Evolutionary conservation across 768 basidiomycete genomes (phyloP).

Genomic region (Mycena albidolilacea): DNA sequence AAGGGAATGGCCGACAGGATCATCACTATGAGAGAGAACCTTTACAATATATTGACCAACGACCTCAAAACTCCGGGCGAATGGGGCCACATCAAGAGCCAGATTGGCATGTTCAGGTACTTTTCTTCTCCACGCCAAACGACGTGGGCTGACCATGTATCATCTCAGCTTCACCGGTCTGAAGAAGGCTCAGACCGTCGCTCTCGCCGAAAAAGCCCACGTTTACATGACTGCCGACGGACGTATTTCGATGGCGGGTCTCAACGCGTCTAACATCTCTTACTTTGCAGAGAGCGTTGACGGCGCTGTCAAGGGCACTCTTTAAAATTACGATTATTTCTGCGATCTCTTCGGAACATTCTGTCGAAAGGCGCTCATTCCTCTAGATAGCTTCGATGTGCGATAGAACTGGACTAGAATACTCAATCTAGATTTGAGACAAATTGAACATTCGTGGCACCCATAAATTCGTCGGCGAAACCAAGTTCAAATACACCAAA

Average conservation of each 20-base stretch:
- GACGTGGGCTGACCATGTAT: conserved; percentile 15
- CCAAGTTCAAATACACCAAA: too few relatives aligned
- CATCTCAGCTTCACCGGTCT: conserved; percentile 85
- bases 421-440: background rate
- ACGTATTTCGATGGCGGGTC: conserved; percentile 94
- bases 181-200: conserved; percentile 82
- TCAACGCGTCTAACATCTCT: conserved; percentile 87
- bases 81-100: conserved; percentile 95
- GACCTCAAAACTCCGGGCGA: conserved; percentile 92
- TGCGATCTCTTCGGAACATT: background rate
- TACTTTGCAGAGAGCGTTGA: conserved; percentile 93
- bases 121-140: conserved; percentile 5
- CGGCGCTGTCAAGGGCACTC: conserved; percentile 82
- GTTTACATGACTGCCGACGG: conserved; percentile 96
- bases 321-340: conserved; percentile 58
- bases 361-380: background rate
- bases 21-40: conserved; percentile 90
- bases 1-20: conserved; percentile 97
- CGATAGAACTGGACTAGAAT: conserved; percentile 26
- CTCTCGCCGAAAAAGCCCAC: conserved; percentile 89
- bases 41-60: conserved; percentile 84
- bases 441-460: too few relatives aligned
- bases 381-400: conserved; percentile 17
- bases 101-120: conserved; percentile 98
- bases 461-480: too few relatives aligned